phyloP scores from a whole-genome alignment of 768 basidiomycete species.

The Lentinula sp. region DNA sequence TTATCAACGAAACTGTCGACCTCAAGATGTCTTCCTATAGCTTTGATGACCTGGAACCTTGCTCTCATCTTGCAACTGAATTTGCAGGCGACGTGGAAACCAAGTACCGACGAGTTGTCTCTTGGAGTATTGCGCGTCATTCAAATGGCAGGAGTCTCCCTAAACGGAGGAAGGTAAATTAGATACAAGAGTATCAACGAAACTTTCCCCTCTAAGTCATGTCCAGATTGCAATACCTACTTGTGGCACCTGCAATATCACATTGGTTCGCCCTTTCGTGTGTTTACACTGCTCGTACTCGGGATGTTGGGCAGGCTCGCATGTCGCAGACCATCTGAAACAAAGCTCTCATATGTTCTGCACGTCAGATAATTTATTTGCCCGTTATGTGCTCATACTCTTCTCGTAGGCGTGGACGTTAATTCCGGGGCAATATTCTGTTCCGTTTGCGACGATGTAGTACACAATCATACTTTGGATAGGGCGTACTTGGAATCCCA shows the following conservation, averaged over 20 bases:
- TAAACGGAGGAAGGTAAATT: conserved; percentile 62
- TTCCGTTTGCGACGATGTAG: conserved; percentile 65
- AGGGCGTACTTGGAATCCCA: conserved; percentile 34
- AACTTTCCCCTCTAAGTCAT: neutral
- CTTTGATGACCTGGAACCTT: conserved; percentile 25
- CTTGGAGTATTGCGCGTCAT: conserved; percentile 45
- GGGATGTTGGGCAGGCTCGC: conserved; percentile 64
- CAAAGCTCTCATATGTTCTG: conserved; percentile 59
- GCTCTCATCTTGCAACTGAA: conserved; percentile 38
- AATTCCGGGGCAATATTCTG: conserved; percentile 76
- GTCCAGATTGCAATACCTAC: conserved; percentile 49
- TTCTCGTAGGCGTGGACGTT: conserved; percentile 58
- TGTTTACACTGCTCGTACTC: conserved; percentile 68
- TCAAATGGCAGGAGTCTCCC: conserved; percentile 41
- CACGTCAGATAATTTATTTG: conserved; percentile 27
- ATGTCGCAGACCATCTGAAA: conserved; percentile 52
- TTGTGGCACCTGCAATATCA: conserved; percentile 52
- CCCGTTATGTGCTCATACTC: neutral
- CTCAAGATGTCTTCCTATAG: neutral
- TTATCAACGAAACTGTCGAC: neutral
- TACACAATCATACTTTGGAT: conserved; percentile 54
- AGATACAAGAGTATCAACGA: neutral
- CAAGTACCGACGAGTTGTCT: conserved; percentile 48
- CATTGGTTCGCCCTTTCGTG: conserved; percentile 59
- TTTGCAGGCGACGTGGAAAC: conserved; percentile 31